These are phyloP conservation scores for Xylariaceae sp. DNA, from an alignment of 2,329 filamentous ascomycete genomes.

Conservation along the genomic window DNA sequence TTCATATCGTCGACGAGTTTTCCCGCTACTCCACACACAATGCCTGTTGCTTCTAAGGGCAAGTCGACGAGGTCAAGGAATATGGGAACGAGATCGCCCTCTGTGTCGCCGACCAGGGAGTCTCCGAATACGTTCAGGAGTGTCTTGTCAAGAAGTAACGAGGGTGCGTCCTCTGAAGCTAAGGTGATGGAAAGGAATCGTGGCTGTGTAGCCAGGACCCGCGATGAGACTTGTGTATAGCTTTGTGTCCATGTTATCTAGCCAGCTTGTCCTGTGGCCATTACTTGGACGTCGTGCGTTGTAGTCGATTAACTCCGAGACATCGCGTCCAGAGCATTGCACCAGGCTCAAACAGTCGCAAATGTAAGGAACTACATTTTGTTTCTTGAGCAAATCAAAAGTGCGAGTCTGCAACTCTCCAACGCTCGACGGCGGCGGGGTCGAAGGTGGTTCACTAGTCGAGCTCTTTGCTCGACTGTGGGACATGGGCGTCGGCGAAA, in stretches of 20 bases:
- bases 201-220: slow-evolving; percentile 59
- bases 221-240: slow-evolving; percentile 63
- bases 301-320: slow-evolving; percentile 40
- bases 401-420: slow-evolving; percentile 79
- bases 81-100: slow-evolving; percentile 75
- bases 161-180: slow-evolving; percentile 71
- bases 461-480: slow-evolving; percentile 35
- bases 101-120: slow-evolving; percentile 72
- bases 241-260: slow-evolving; percentile 60
- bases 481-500: slow-evolving; percentile 47
- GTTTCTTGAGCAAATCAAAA: slow-evolving; percentile 76
- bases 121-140: slow-evolving; percentile 67
- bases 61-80: slow-evolving; percentile 80
- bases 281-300: slow-evolving; percentile 31
- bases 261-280: slow-evolving; percentile 45
- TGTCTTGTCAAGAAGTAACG: slow-evolving; percentile 67
- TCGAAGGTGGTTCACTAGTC: slow-evolving; percentile 52
- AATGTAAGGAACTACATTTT: slow-evolving; percentile 71
- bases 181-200: slow-evolving; percentile 73
- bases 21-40: slow-evolving; percentile 90
- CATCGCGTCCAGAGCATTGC: slow-evolving; percentile 71
- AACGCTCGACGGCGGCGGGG: slow-evolving; percentile 74
- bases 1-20: slow-evolving; percentile 72
- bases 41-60: slow-evolving; percentile 85
- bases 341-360: slow-evolving; percentile 69